Evolutionary conservation across 2,329 filamentous ascomycete species (phyloP).

Genomic region (Colletotrichum phormii): DNA sequence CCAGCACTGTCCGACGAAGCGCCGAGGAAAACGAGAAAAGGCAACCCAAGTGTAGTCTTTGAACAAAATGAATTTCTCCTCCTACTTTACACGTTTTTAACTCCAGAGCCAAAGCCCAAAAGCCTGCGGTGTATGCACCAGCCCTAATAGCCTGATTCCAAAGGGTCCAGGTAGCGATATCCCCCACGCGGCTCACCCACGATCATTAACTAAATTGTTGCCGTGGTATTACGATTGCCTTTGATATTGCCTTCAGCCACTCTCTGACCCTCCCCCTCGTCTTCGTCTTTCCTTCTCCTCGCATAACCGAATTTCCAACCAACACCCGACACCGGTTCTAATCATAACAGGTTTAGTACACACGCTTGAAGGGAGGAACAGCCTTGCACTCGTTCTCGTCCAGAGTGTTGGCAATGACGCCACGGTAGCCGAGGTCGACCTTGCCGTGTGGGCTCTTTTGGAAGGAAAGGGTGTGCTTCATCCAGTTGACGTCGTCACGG

Average conservation of each 20-base stretch:
- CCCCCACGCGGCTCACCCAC: slow-evolving; percentile 18
- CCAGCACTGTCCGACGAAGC: not conserved
- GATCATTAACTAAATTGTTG: slow-evolving; percentile 26
- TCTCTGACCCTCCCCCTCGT: not conserved
- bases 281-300: not conserved
- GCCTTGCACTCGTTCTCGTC: slow-evolving; percentile 97
- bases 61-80: slow-evolving; percentile 36
- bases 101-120: slow-evolving; percentile 35
- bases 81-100: slow-evolving; percentile 37
- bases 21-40: not conserved
- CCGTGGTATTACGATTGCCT: slow-evolving; percentile 33
- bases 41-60: slow-evolving; percentile 5
- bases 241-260: slow-evolving; percentile 7
- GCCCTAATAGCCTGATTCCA: slow-evolving; percentile 20
- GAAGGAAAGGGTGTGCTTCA: slow-evolving; percentile 98
- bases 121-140: slow-evolving; percentile 31
- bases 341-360: slow-evolving; percentile 71
- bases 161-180: slow-evolving; percentile 14
- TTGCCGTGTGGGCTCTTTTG: slow-evolving; percentile 92
- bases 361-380: slow-evolving; percentile 96
- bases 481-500: slow-evolving; percentile 95
- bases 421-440: slow-evolving; percentile 87
- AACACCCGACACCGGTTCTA: slow-evolving; percentile 33
- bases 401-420: slow-evolving; percentile 83
- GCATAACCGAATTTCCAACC: slow-evolving; percentile 6